Evolutionary conservation across 192 early-diverging fungal genomes (phyloP), one percentile per base, ranked within the genome.

Genomic region (Tieghemiomyces parasiticus): DNA sequence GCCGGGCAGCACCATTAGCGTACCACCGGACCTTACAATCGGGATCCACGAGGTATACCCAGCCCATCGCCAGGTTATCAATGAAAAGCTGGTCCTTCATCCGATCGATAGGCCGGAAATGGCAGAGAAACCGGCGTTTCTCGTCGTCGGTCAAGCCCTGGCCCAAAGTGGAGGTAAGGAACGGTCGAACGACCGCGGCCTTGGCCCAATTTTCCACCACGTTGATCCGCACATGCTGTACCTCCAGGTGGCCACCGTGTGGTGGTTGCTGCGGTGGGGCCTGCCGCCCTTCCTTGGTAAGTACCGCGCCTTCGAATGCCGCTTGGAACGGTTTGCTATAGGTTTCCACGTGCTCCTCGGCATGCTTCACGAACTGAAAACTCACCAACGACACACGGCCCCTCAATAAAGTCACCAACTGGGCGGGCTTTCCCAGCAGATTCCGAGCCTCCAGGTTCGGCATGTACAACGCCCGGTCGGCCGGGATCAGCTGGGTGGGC

Each of bases 141-240:
- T 58, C 55, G 42, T 67, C 58, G 46, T 67, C 63, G 1, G 74
- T 70, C 12, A 72, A 49, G 19, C 44, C 35, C n/a, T 61, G 55
- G n/a, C 60, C 52, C 38, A 69, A 35, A n/a, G n/a, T n/a, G 51
- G 60, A 68, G 24, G 71, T 67, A 28, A 76, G 35, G 31, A 65
- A 76, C 62, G 71, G 31, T 19, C 56, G 48, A 34, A 76, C 59
- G 45, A 72, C 64, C 10, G 59, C 54, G 8, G 66, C 74, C 68
- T 76, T 76, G 28, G 66, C 66, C 63, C 60, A 67, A 47, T 76
- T 76, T 61, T 76, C 74, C 55, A 72, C 66, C 32, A 76, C 62
- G n/a, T 76, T 72, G 25, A 70, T 56, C 66, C 64, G 66, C 45
- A 75, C 61, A 1, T 71, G 65, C 49, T 75, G 73, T n/a, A 63